Evolutionary conservation across 169 alveolate genomes (phyloP), one percentile per base, ranked within the genome.

Genomic region (Cryptosporidium sp.): DNA sequence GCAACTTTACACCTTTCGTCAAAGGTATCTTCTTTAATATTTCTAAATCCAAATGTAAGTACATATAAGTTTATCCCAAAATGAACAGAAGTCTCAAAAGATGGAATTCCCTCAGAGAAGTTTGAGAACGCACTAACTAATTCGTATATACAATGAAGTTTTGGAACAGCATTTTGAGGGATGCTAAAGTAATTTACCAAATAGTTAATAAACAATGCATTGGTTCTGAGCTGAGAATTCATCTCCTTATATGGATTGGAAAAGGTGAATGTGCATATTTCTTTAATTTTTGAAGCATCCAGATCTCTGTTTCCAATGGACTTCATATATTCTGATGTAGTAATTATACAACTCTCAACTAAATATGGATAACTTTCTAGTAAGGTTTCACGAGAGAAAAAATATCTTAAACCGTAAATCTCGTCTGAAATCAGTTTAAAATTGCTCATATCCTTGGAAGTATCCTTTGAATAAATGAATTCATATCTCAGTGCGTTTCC

Each of bases 401-500:
- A n/a, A 48, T 35, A 26, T 26, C 89, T 61, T 12, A 80, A 69
- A 10, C 89, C 89, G 26, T 59, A 62, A 29, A 62, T 7, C 48
- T 59, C 51, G n/a, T 80, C 75, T 41, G 73, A 80, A 26, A 62
- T 12, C 14, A 37, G 29, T 26, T 62, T 80, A 14, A 26, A 65
- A 45, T 59, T 80, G n/a, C n/a, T 61, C 75, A 59, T 65, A 65
- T 80, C 73, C 18, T 61, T 39, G 23, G 73, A 59, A 21, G 75
- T 16, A 65, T 80, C 51, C 26, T 48, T 59, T 23, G 69, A 69
- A 18, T 29, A 59, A 39, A 80, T 80, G 37, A 80, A 80, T 18
- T 80, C 75, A 45, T 41, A 80, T 48, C 89, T 80, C 39, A 43
- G 26, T 37, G 67, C 48, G 23, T 59, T 80, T 16, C 89, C 89